Percentiles rank a stretch among this genome's conserved stretches.
Evolutionary conservation across 192 early-diverging fungal species (phyloP).

Genomic region (Coemansia sp.): DNA sequence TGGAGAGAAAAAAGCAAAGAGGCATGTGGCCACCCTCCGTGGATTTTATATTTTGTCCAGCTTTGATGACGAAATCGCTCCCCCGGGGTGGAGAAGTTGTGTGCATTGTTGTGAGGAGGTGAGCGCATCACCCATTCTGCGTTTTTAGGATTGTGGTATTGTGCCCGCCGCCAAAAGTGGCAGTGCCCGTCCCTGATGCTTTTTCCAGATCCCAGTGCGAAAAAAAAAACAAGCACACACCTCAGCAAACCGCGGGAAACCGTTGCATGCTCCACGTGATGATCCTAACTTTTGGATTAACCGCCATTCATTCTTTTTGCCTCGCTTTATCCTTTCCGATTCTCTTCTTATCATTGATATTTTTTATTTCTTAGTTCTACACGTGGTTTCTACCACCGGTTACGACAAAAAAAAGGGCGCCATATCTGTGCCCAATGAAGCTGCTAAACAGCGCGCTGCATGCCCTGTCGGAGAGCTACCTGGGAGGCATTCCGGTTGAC

Average conservation of each 20-base stretch:
- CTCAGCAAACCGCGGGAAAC: no score
- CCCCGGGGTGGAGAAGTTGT: not conserved
- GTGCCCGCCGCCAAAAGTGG: not conserved
- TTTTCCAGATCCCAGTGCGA: not conserved
- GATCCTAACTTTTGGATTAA: no score
- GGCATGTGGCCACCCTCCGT: not conserved
- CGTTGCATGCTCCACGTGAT: no score
- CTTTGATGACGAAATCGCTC: constrained; percentile 1
- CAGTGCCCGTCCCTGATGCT: not conserved
- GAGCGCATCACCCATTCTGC: not conserved
- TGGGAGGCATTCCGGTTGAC: constrained; percentile 57
- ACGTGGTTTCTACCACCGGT: no score
- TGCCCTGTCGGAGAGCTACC: constrained; percentile 28
- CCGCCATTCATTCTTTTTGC: not conserved
- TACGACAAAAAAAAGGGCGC: no score
- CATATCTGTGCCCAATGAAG: constrained; percentile 25
- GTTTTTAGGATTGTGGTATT: not conserved
- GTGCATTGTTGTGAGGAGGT: not conserved
- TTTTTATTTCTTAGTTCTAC: no score
- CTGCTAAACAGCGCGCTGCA: constrained; percentile 19
- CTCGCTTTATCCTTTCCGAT: not conserved
- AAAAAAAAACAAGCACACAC: not conserved
- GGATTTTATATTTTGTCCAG: not conserved
- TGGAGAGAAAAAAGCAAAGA: constrained; percentile 3
- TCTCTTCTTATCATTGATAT: not conserved